Evolutionary conservation across 352 stramenopile species (phyloP).

Genomic region (Globisporangium spiculum): DNA sequence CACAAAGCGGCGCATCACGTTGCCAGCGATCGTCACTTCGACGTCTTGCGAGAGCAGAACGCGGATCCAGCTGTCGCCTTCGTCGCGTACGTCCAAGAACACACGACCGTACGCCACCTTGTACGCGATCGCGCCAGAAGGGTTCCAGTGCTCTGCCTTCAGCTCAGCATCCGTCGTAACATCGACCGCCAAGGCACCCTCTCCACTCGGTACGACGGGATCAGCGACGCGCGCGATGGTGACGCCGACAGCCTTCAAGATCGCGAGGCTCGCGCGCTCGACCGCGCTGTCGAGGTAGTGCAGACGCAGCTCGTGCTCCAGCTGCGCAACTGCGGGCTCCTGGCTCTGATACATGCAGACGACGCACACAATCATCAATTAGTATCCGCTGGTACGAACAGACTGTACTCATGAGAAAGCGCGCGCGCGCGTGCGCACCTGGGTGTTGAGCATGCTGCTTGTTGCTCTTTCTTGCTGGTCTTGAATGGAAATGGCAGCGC

Average conservation of each 20-base stretch:
- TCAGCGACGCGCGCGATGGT: conserved; percentile 14
- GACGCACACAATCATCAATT: background rate
- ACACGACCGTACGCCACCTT: conserved; percentile 36
- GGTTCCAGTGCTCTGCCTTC: conserved; percentile 46
- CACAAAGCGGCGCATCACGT: conserved; percentile 49
- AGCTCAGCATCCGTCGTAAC: conserved; percentile 24
- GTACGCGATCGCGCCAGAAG: conserved; percentile 28
- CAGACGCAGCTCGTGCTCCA: conserved; percentile 43
- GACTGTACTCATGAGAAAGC: background rate
- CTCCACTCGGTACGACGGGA: background rate
- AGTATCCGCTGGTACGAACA: background rate
- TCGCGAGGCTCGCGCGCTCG: conserved; percentile 54
- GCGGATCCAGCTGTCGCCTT: conserved; percentile 68
- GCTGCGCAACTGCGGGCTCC: conserved; percentile 5
- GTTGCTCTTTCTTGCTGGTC: background rate
- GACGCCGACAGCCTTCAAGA: conserved; percentile 57
- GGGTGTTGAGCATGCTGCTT: conserved; percentile 4
- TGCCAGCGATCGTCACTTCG: conserved; percentile 23
- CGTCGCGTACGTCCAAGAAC: conserved; percentile 67
- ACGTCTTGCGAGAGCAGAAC: conserved; percentile 39
- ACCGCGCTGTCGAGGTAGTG: conserved; percentile 62
- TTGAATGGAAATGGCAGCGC: background rate
- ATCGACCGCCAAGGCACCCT: conserved; percentile 10
- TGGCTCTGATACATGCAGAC: background rate
- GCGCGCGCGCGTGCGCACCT: background rate